A percentile compares a stretch with the other conserved stretches of the same genome.
Evolutionary conservation across 2,329 filamentous ascomycete genomes (phyloP).

Genomic region (Gaeumannomyces tritici): DNA sequence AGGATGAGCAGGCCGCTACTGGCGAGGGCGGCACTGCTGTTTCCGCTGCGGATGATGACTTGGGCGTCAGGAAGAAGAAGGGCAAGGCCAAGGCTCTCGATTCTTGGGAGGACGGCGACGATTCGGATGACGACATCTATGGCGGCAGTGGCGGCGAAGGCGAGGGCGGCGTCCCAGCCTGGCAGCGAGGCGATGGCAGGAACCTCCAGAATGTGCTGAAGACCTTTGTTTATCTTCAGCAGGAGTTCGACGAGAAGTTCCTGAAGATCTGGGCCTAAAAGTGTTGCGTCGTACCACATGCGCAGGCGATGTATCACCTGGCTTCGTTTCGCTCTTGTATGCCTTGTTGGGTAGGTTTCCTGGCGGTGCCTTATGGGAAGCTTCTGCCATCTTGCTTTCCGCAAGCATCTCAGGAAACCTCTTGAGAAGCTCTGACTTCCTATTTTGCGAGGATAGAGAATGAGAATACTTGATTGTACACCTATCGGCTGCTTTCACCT

Average conservation of each 20-base stretch:
- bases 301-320: too few relatives aligned
- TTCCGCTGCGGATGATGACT: neutral
- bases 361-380: too few relatives aligned
- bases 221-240: conserved; percentile 47
- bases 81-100: conserved; percentile 25
- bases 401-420: too few relatives aligned
- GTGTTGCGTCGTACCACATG: too few relatives aligned
- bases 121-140: conserved; percentile 33
- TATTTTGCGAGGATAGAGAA: too few relatives aligned
- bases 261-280: conserved; percentile 46
- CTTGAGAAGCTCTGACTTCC: too few relatives aligned
- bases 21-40: conserved; percentile 30
- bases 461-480: too few relatives aligned
- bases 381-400: too few relatives aligned
- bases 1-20: conserved; percentile 29
- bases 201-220: conserved; percentile 45
- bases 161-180: neutral
- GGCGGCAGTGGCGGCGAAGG: conserved; percentile 14
- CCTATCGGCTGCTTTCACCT: too few relatives aligned
- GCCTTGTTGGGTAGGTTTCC: too few relatives aligned
- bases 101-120: conserved; percentile 33
- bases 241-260: conserved; percentile 57
- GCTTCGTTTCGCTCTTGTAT: too few relatives aligned
- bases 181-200: conserved; percentile 25
- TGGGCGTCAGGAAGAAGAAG: conserved; percentile 13